Evolutionary conservation across 495 filamentous ascomycete genomes (phyloP), one percentile per base, ranked within the genome.

Genomic region (Clavariopsis aquatica): DNA sequence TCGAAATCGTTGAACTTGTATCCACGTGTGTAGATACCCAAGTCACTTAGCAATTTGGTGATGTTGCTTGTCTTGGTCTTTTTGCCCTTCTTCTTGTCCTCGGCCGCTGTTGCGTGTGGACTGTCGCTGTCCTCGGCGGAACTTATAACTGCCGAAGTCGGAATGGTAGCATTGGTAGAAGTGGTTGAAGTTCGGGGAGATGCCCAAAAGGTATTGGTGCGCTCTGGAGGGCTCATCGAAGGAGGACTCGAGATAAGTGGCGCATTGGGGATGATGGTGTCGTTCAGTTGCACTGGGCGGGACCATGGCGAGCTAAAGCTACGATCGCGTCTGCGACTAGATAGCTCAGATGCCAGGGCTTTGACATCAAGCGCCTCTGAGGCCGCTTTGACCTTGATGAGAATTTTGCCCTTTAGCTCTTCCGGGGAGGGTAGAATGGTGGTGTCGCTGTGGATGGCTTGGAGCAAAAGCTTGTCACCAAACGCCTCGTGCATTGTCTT

Each of bases 341-440:
- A 47, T 10, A 64, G 49, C 27, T 66, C 55, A 38, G 13, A 57
- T n/a, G 36, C 54, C 24, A 64, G 9, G 10, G 60, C 49, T 36
- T 54, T 55, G 22, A 57, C 52, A 57, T 71, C 64, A 60, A 27
- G 75, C 68, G 26, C 71, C 36, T 59, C 82, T 76, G 55, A 80
- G 29, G 81, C 82, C 10, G 83, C 87, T 72, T 98, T 98, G 62
- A 97, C 94, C 71, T 98, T 98, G 78, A 98, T 87, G 54, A 98
- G 77, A 64, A 98, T 92, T 29, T 84, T 86, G 67, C 88, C 79
- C 74, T 86, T 88, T 24, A 98, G 78, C 52, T 96, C 87, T 36
- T 95, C 87, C 0, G 94, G 94, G 0, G 92, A 89, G 1, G 94
- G 94, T 23, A 98, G 83, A 45, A 79, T 75, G 58, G 81, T 79